Percentiles rank a stretch among this genome's conserved stretches.
These are phyloP conservation scores for Curvularia sp. DNA, from an alignment of 2,329 filamentous ascomycete genomes.

Conservation along the genomic window DNA sequence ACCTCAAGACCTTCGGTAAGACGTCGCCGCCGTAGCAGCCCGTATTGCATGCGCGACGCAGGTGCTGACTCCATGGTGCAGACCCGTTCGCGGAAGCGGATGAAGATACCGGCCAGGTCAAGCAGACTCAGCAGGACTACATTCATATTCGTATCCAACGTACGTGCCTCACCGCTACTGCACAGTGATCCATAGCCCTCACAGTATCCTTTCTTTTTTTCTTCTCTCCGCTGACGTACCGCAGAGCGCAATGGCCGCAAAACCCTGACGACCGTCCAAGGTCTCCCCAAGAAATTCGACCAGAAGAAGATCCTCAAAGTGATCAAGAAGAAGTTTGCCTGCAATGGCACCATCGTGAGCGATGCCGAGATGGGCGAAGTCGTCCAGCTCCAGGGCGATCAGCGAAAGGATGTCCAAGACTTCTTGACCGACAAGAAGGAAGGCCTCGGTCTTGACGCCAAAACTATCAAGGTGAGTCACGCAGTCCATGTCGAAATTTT, in stretches of 20 bases:
- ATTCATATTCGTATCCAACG: slow-evolving; percentile 99
- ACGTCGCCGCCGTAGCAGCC: slow-evolving; percentile 1
- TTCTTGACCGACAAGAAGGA: slow-evolving; percentile 97
- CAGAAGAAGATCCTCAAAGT: slow-evolving; percentile 99
- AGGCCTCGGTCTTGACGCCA: slow-evolving; percentile 89
- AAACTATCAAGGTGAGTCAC: slow-evolving; percentile 86
- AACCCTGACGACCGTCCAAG: slow-evolving; percentile 99
- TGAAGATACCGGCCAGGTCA: slow-evolving; percentile 96
- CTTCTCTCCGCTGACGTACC: slow-evolving; percentile 51
- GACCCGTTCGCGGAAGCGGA: slow-evolving; percentile 99
- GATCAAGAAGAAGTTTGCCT: slow-evolving; percentile 99
- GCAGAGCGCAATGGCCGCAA: slow-evolving; percentile 99
- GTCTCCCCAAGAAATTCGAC: slow-evolving; percentile 98
- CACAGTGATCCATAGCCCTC: slow-evolving; percentile 2
- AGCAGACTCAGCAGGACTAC: slow-evolving; percentile 88
- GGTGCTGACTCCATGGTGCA: slow-evolving; percentile 8
- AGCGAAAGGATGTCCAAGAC: slow-evolving; percentile 98
- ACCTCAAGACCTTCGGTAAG: slow-evolving; percentile 54
- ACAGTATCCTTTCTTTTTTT: neutral
- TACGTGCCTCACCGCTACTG: slow-evolving; percentile 55
- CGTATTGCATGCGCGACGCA: neutral
- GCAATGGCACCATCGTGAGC: slow-evolving; percentile 99
- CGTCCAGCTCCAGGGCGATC: slow-evolving; percentile 99
- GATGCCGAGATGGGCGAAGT: slow-evolving; percentile 98
- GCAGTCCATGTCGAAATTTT: slow-evolving; percentile 2